Evolutionary conservation across 129 eudicot species (phyloP).

Genomic region (Pittosporum tobira): DNA sequence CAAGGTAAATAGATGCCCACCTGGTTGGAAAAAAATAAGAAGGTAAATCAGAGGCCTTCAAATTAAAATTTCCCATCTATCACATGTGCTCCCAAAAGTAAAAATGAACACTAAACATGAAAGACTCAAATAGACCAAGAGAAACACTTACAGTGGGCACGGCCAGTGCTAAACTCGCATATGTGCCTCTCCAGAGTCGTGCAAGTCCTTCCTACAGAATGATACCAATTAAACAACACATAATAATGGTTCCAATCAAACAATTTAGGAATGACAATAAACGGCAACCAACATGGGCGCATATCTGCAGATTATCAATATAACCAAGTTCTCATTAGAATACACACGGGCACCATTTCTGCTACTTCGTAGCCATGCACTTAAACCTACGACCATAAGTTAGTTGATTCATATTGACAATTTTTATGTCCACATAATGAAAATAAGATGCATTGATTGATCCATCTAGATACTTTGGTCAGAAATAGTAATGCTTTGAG

Average conservation of each 20-base stretch:
- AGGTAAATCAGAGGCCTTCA: neutral
- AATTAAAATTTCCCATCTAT: neutral
- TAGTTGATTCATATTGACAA: neutral
- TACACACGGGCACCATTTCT: neutral
- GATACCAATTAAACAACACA: conserved; percentile 8
- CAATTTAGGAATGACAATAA: neutral
- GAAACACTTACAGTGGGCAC: conserved; percentile 62
- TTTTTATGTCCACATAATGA: neutral
- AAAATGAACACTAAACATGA: neutral
- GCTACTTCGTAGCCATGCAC: neutral
- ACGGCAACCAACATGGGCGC: neutral
- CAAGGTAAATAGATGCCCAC: conserved; percentile 89
- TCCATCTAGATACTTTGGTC: neutral
- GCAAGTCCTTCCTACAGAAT: conserved; percentile 68
- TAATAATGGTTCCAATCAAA: neutral
- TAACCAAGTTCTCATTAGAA: neutral
- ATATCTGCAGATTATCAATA: neutral
- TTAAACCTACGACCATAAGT: neutral
- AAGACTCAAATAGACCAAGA: neutral
- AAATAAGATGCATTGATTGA: neutral
- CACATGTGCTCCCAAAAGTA: neutral
- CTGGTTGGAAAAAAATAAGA: conserved; percentile 27
- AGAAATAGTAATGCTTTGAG: neutral
- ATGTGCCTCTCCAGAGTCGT: conserved; percentile 88
- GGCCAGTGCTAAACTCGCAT: conserved; percentile 82